Evolutionary conservation across 2,329 filamentous ascomycete genomes (phyloP).

Genomic region (Achaetomium macrosporum): DNA sequence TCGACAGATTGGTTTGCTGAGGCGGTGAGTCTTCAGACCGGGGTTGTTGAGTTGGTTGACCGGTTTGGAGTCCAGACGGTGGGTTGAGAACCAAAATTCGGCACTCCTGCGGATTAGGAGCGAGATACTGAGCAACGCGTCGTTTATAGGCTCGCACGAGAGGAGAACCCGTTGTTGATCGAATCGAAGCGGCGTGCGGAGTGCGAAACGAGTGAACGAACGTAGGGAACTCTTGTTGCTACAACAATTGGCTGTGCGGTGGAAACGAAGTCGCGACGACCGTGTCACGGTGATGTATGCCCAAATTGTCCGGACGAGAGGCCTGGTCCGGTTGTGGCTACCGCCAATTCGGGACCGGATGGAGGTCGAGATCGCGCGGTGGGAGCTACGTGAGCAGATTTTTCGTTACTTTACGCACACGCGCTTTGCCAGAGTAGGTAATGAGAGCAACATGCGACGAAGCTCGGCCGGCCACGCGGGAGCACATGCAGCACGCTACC

Average conservation of each 20-base stretch:
- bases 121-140: background rate
- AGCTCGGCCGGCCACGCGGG: background rate
- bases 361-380: conserved; percentile 11
- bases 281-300: no score
- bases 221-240: background rate
- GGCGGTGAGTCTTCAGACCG: conserved; percentile 5
- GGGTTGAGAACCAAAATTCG: background rate
- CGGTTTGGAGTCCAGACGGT: background rate
- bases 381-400: conserved; percentile 14
- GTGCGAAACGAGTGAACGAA: conserved; percentile 8
- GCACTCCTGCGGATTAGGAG: no score
- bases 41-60: conserved; percentile 1
- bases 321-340: background rate
- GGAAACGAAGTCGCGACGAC: conserved; percentile 8
- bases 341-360: background rate
- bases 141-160: background rate
- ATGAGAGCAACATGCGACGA: background rate
- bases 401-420: conserved; percentile 15
- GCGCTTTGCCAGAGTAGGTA: conserved; percentile 14
- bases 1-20: background rate
- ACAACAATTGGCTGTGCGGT: background rate
- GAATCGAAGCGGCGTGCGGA: background rate
- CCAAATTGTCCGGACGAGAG: background rate
- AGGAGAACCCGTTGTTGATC: background rate
- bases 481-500: background rate